These are phyloP conservation scores for Albatrellus sp. DNA, from an alignment of 1,284 basidiomycete genomes.

Conservation along the genomic window DNA sequence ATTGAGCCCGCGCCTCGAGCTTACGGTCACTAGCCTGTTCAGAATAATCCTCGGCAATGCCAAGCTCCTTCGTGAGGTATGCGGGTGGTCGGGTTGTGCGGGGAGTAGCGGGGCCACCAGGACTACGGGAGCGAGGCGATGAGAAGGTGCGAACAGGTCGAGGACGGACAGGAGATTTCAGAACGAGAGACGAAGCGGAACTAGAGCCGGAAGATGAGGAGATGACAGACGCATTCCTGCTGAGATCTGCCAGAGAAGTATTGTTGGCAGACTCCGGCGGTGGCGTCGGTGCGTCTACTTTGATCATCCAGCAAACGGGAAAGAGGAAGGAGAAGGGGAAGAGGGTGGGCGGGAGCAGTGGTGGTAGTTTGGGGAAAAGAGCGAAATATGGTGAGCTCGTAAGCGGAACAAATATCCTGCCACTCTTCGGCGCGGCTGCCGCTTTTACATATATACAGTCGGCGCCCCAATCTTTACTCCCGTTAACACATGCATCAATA, in stretches of 20 bases:
- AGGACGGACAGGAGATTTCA: constrained; percentile 32
- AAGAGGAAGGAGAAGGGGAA: neutral
- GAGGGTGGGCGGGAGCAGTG: neutral
- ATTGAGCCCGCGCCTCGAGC: constrained; percentile 21
- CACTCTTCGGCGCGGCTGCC: too few species aligned
- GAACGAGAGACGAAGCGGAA: constrained; percentile 28
- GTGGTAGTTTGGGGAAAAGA: neutral
- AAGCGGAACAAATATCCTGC: too few species aligned
- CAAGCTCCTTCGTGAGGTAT: constrained; percentile 50
- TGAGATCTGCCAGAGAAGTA: constrained; percentile 47
- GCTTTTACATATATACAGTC: too few species aligned
- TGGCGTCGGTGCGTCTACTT: constrained; percentile 24
- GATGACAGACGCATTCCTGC: constrained; percentile 66
- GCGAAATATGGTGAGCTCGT: neutral
- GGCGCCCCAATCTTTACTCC: too few species aligned
- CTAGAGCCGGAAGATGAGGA: constrained; percentile 55
- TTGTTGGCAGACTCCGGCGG: constrained; percentile 22
- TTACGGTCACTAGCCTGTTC: constrained; percentile 13
- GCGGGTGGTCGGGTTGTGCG: constrained; percentile 35
- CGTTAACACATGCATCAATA: too few species aligned
- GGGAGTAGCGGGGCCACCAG: constrained; percentile 33
- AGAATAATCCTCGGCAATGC: constrained; percentile 23
- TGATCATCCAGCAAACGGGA: constrained; percentile 21
- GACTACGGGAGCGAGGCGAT: constrained; percentile 47
- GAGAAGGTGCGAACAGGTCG: constrained; percentile 57